phyloP scores from a whole-genome alignment of 768 basidiomycete species.

The Fomitopsis serialis region DNA sequence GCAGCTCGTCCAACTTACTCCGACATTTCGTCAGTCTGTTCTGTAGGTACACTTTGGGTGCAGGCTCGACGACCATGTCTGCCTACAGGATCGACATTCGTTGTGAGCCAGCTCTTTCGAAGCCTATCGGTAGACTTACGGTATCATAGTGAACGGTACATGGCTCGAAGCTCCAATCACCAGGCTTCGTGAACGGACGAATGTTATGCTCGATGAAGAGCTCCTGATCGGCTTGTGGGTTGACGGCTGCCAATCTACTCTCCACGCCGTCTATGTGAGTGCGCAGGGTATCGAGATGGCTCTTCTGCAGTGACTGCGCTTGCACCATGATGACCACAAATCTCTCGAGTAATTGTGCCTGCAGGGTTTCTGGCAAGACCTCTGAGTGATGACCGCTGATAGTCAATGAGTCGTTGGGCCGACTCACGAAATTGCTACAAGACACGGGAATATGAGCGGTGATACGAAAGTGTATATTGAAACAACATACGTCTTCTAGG shows the following conservation, averaged over 20 bases:
- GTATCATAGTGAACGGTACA: constrained; percentile 73
- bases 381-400: no score
- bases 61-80: constrained; percentile 58
- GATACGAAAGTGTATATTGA: not conserved
- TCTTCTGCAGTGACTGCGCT: constrained; percentile 52
- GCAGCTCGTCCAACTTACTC: constrained; percentile 58
- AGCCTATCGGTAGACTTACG: no score
- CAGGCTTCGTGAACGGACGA: constrained; percentile 56
- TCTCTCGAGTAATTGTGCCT: constrained; percentile 53
- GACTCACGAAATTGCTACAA: constrained; percentile 64
- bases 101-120: no score
- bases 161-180: constrained; percentile 73
- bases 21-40: constrained; percentile 64
- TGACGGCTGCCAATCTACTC: constrained; percentile 43
- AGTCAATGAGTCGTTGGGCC: not conserved
- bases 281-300: constrained; percentile 57
- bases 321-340: constrained; percentile 51
- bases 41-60: constrained; percentile 75
- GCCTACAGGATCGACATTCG: not conserved
- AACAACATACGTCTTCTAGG: constrained; percentile 61
- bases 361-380: constrained; percentile 53
- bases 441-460: constrained; percentile 9
- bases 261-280: constrained; percentile 42
- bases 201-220: constrained; percentile 72
- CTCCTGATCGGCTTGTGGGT: constrained; percentile 57